A percentile compares a stretch with the other conserved stretches of the same genome.
phyloP scores from a whole-genome alignment of 441 rosid species.

The Hura crepitans region DNA sequence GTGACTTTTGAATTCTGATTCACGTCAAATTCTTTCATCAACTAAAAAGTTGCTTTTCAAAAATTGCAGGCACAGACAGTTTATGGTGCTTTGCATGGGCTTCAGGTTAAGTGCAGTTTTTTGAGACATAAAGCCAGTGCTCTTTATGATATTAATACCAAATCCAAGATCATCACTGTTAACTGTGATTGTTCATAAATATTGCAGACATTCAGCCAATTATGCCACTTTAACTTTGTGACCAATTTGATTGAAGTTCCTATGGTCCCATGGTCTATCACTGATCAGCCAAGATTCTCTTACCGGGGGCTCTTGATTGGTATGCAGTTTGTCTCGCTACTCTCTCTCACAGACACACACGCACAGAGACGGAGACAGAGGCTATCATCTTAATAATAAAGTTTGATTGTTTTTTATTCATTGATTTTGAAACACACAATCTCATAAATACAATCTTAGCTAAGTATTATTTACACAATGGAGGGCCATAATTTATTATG shows the following conservation, averaged over 20 bases:
- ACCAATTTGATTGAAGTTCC: constrained; percentile 40
- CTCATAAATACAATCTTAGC: neutral
- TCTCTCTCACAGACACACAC: too few relatives aligned
- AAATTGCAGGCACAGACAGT: constrained; percentile 56
- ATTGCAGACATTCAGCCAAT: constrained; percentile 68
- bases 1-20: neutral
- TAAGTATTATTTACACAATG: neutral
- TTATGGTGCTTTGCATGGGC: constrained; percentile 69
- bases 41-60: constrained; percentile 8
- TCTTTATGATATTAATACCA: constrained; percentile 1
- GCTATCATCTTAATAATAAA: neutral
- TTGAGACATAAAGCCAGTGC: constrained; percentile 5
- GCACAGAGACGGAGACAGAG: too few relatives aligned
- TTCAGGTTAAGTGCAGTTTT: constrained; percentile 44
- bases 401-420: neutral
- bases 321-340: constrained; percentile 23
- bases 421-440: neutral
- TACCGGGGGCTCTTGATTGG: constrained; percentile 71
- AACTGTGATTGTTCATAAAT: constrained; percentile 11
- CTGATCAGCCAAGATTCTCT: constrained; percentile 61
- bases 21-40: neutral
- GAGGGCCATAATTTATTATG: neutral
- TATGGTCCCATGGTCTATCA: constrained; percentile 57
- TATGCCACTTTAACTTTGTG: constrained; percentile 48
- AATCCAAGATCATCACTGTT: constrained; percentile 9